Percentiles rank a stretch among this genome's conserved stretches.
Conservation (phyloP, 1,139 yeast species). For the Arxiozyma slooffiae region DNA sequence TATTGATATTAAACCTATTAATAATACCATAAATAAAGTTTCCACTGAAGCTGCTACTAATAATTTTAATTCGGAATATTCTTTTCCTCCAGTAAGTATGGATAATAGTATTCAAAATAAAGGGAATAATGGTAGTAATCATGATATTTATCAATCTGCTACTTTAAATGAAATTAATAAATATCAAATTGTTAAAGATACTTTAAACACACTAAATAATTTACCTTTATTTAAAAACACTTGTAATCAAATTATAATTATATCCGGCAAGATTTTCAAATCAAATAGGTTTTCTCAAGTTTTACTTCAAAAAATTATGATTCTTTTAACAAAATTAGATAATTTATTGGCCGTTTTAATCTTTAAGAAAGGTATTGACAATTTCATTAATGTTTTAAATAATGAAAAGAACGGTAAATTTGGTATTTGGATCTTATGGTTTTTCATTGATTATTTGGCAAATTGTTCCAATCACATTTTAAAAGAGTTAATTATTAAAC, state of each 20-base stretch:
- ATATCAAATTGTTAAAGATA: neutral
- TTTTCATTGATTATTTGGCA: slow-evolving; percentile 26
- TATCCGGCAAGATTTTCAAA: neutral
- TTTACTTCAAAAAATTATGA: neutral
- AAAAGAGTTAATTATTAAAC: slow-evolving; percentile 22
- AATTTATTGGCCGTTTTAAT: slow-evolving; percentile 18
- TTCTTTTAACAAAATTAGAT: slow-evolving; percentile 4
- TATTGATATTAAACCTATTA: too few relatives aligned
- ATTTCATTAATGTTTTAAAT: slow-evolving; percentile 13
- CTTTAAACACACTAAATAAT: neutral
- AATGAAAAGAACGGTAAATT: slow-evolving; percentile 14
- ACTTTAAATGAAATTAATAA: neutral
- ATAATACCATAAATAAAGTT: too few relatives aligned
- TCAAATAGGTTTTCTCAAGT: neutral
- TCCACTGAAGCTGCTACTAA: neutral
- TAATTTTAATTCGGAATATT: too few relatives aligned
- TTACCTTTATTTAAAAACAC: neutral
- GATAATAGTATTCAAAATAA: neutral
- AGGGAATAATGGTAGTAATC: too few relatives aligned
- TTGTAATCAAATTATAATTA: neutral
- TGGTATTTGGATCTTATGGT: slow-evolving; percentile 27
- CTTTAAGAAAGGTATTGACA: slow-evolving; percentile 27
- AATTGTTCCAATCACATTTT: slow-evolving; percentile 24
- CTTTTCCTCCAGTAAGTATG: neutral
- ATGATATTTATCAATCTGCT: neutral